phyloP scores from a whole-genome alignment of 2,329 filamentous ascomycete species.

The Pezicula rhizophila region DNA sequence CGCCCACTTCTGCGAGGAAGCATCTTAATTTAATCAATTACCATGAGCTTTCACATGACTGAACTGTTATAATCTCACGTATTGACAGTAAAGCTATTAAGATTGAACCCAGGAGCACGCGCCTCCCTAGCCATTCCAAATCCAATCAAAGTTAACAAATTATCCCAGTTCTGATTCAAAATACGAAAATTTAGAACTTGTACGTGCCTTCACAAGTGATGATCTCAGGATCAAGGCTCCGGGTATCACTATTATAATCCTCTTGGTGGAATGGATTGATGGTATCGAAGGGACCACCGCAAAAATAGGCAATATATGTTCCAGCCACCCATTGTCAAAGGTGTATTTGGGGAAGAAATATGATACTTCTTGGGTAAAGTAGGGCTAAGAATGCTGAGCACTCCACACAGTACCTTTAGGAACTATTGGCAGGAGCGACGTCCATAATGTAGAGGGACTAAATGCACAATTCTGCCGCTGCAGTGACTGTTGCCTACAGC shows the following conservation, averaged over 20 bases:
- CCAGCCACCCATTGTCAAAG: conserved; percentile 8
- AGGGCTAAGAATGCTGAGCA: no score
- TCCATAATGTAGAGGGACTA: no score
- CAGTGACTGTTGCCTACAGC: no score
- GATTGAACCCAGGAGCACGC: conserved; percentile 10
- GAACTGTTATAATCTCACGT: conserved; percentile 4
- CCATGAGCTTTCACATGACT: background rate
- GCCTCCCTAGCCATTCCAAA: conserved; percentile 6
- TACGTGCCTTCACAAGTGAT: conserved; percentile 6
- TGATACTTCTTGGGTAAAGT: no score
- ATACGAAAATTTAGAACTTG: background rate
- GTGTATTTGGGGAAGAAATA: no score
- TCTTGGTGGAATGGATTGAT: conserved; percentile 4
- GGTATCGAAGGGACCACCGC: conserved; percentile 5
- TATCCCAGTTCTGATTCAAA: background rate
- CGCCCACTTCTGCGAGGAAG: conserved; percentile 8
- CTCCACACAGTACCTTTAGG: no score
- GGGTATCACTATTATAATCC: background rate
- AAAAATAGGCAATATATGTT: conserved; percentile 10
- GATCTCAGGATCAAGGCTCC: conserved; percentile 3
- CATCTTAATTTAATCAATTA: conserved; percentile 6
- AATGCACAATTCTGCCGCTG: no score
- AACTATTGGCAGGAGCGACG: no score
- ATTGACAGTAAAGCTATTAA: conserved; percentile 7
- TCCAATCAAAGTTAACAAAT: background rate